Base-by-base conservation (phyloP, 2,329 filamentous ascomycete genomes). In the Fusarium abutilonis region DNA sequence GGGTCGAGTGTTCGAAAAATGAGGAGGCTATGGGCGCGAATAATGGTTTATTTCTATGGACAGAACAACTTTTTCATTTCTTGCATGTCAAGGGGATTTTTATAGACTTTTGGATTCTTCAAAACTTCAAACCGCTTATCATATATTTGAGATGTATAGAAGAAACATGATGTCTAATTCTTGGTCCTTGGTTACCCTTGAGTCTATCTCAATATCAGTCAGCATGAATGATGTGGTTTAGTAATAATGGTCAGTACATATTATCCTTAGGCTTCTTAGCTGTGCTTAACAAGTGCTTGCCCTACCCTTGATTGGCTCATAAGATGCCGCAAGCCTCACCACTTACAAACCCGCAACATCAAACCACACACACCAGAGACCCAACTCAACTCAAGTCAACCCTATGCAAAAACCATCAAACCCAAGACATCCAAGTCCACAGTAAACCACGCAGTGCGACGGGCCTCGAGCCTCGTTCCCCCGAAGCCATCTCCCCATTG, bases 401-500 rank as follows among this genome's bases (percentile, higher is more conserved):
- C 31, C 47, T 35, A 63, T 65, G 49, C 60, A 67, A 47, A 36
- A 17, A 50, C 40, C 38, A 57, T 66, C 64, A 60, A 49, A 50
- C 41, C 48, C 38, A 17, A 38, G 11, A 11, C 39, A 19, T 4
- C 40, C 35, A 45, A 11, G 15, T 36, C 42, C 38, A 28, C 48
- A 45, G 28, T 34, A 57, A 56, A 38, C 42, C 40, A 41, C 32
- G 23, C 44, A 59, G 39, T 50, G 45, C 44, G 53, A 58, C 38
- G 28, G 49, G 40, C 36, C 46, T 52, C 51, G 52, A 60, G 44
- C 46, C 52, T 70, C 43, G 35, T 39, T 40, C 36, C 15, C 29
- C 42, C 11, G 45, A 55, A 51, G 29, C 31, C 63, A 52, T 69
- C 57, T 63, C 56, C 46, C 56, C 65, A 56, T 60, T 56, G 35